Percentiles rank a stretch among this genome's conserved stretches.
Evolutionary conservation across 805 yeast genomes (phyloP).

Genomic region (Candida khao-thaluensis): DNA sequence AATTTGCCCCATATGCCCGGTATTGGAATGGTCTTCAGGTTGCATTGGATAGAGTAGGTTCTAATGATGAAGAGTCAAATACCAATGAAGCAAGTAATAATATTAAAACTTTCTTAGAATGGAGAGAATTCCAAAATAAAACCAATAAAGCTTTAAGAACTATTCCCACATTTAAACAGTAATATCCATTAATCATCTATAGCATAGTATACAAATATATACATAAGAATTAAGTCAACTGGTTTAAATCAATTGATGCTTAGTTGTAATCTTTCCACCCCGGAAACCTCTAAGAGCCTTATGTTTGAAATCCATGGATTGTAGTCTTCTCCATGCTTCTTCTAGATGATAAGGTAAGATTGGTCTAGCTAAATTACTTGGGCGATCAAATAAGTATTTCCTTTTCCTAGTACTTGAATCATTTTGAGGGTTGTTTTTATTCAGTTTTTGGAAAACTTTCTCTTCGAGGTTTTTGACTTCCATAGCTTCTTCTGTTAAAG

Average conservation of each 20-base stretch:
- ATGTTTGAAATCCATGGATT: slow-evolving; percentile 53
- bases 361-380: slow-evolving; percentile 80
- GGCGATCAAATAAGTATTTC: slow-evolving; percentile 77
- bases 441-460: slow-evolving; percentile 37
- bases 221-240: not conserved
- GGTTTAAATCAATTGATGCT: slow-evolving; percentile 49
- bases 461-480: slow-evolving; percentile 72
- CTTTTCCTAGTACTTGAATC: slow-evolving; percentile 24
- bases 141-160: slow-evolving; percentile 13
- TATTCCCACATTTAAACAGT: not conserved
- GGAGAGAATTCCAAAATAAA: slow-evolving; percentile 34
- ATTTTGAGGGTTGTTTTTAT: slow-evolving; percentile 20
- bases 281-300: slow-evolving; percentile 68
- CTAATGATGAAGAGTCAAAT: slow-evolving; percentile 5
- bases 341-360: slow-evolving; percentile 75
- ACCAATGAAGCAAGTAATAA: slow-evolving; percentile 16
- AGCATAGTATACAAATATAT: slow-evolving; percentile 5
- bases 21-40: slow-evolving; percentile 36
- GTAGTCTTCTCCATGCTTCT: slow-evolving; percentile 86
- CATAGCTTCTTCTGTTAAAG: slow-evolving; percentile 88
- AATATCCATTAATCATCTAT: slow-evolving; percentile 1
- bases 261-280: slow-evolving; percentile 60
- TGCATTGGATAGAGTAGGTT: slow-evolving; percentile 18
- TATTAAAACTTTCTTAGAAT: slow-evolving; percentile 28
- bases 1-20: slow-evolving; percentile 32